phyloP scores from a whole-genome alignment of 78 protist species.

The Chrysochromulina tobinii region DNA sequence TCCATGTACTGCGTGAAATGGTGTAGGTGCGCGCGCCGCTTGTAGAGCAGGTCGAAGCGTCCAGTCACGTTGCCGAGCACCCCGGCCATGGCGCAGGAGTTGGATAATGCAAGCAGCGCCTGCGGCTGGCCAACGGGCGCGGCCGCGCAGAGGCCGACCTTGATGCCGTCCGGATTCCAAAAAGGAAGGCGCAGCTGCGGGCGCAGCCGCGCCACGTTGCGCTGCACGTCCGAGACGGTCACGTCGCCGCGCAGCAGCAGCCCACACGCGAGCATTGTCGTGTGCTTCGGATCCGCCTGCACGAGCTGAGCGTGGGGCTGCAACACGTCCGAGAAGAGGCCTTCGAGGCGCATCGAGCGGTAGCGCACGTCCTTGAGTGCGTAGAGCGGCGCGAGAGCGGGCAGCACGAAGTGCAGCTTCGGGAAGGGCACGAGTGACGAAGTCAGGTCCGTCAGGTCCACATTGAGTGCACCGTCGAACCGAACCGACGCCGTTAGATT shows the following conservation, averaged over 20 bases:
- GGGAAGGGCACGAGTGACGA: constrained; percentile 86
- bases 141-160: constrained; percentile 44
- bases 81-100: constrained; percentile 35
- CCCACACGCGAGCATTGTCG: constrained; percentile 48
- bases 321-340: constrained; percentile 66
- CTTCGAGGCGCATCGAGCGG: constrained; percentile 9
- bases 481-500: constrained; percentile 60
- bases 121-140: constrained; percentile 51
- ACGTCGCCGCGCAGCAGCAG: constrained; percentile 67
- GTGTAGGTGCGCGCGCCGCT: constrained; percentile 44
- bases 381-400: constrained; percentile 71
- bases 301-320: constrained; percentile 52
- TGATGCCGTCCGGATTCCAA: constrained; percentile 47
- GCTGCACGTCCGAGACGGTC: constrained; percentile 59
- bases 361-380: not conserved
- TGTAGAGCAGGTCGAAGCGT: constrained; percentile 55
- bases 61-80: not conserved
- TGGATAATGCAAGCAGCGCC: constrained; percentile 61
- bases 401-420: constrained; percentile 58
- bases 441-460: constrained; percentile 84
- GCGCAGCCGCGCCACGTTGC: constrained; percentile 47
- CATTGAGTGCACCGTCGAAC: constrained; percentile 58
- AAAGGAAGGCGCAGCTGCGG: not conserved
- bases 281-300: not conserved
- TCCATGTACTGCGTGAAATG: constrained; percentile 56